Conservation (phyloP, 164 flowering plant species). For the Paratinospora sagittata region DNA sequence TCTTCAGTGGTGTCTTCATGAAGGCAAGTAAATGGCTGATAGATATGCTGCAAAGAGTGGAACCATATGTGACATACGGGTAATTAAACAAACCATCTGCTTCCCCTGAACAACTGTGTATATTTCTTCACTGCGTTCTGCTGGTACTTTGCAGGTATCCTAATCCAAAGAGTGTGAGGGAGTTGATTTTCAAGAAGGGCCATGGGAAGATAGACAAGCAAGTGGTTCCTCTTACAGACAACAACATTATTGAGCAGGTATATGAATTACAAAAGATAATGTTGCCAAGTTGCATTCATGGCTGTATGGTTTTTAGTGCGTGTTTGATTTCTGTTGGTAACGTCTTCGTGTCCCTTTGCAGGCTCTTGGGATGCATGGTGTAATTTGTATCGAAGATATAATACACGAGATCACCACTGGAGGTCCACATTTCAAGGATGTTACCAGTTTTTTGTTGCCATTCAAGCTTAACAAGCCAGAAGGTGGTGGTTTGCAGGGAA, state of each 20-base stretch:
- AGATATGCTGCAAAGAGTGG: conserved; percentile 56
- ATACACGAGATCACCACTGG: conserved; percentile 62
- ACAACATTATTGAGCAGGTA: conserved; percentile 82
- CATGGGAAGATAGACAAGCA: conserved; percentile 43
- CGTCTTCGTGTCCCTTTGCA: conserved; percentile 16
- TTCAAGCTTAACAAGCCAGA: conserved; percentile 61
- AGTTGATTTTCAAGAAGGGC: conserved; percentile 83
- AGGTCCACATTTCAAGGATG: conserved; percentile 77
- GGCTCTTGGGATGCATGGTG: conserved; percentile 64
- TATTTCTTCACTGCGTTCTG: neutral
- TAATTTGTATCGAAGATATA: conserved; percentile 70
- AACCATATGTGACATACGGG: conserved; percentile 90
- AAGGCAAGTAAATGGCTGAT: conserved; percentile 48
- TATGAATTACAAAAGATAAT: neutral
- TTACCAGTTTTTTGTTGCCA: conserved; percentile 56
- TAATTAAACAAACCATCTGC: conserved; percentile 20
- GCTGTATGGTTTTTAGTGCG: neutral
- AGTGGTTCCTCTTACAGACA: conserved; percentile 71
- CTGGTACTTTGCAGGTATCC: conserved; percentile 51
- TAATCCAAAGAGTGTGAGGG: conserved; percentile 66
- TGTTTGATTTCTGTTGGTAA: neutral
- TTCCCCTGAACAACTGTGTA: neutral
- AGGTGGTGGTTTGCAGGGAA: conserved; percentile 41
- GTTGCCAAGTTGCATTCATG: neutral
- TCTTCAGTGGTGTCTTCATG: conserved; percentile 57